These are phyloP conservation scores for Jamesozyma rosinii DNA, from an alignment of 805 yeast species.

Conservation along the genomic window DNA sequence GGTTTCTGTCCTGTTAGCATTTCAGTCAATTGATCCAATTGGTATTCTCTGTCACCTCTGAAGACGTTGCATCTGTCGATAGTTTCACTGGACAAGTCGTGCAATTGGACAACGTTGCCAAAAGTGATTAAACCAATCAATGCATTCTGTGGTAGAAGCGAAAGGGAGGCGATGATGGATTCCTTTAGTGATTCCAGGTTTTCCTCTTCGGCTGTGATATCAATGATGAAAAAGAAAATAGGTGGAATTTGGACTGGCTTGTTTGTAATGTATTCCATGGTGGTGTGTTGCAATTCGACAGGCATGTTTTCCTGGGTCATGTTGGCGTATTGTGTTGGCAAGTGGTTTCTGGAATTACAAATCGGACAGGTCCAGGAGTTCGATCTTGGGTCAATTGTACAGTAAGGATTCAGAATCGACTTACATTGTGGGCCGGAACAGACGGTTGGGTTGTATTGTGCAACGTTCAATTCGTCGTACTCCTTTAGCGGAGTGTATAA, in stretches of 20 bases:
- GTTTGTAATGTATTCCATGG: conserved; percentile 76
- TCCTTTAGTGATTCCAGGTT: conserved; percentile 78
- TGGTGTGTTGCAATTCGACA: conserved; percentile 62
- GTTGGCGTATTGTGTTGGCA: conserved; percentile 75
- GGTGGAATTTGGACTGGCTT: conserved; percentile 82
- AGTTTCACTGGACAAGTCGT: conserved; percentile 63
- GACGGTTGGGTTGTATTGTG: conserved; percentile 75
- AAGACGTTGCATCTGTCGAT: conserved; percentile 72
- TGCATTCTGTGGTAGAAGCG: conserved; percentile 81
- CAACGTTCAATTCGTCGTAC: conserved; percentile 65
- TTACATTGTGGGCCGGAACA: conserved; percentile 75
- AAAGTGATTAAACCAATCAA: conserved; percentile 74
- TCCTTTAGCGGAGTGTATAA: conserved; percentile 88
- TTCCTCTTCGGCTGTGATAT: conserved; percentile 82
- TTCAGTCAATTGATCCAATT: conserved; percentile 44
- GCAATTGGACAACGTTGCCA: conserved; percentile 85
- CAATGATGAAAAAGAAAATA: conserved; percentile 75
- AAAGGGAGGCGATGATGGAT: conserved; percentile 62
- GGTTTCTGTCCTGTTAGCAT: conserved; percentile 53
- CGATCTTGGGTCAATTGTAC: conserved; percentile 66
- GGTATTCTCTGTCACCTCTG: conserved; percentile 81
- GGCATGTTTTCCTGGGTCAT: conserved; percentile 73
- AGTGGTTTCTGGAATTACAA: conserved; percentile 66
- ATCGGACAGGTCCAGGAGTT: conserved; percentile 80
- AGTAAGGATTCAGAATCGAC: conserved; percentile 79